Conservation (phyloP, 495 filamentous ascomycete species). For the Penicillium psychrofluorescens region DNA sequence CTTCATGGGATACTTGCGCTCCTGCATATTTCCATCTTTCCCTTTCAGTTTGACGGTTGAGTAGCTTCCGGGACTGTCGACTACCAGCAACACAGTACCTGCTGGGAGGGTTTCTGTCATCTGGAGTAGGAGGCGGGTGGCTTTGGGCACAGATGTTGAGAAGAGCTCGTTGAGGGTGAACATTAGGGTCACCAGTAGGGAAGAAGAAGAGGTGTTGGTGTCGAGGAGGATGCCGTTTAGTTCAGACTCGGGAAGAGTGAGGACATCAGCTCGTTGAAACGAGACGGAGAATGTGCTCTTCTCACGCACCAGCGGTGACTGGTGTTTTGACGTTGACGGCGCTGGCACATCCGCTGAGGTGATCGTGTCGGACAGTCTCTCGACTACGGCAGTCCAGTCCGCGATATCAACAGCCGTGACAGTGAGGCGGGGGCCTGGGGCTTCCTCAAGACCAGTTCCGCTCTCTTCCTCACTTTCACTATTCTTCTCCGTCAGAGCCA, state of each 20-base stretch:
- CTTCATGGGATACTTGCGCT: slow-evolving; percentile 83
- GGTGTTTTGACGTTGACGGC: slow-evolving; percentile 15
- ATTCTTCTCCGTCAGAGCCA: slow-evolving; percentile 10
- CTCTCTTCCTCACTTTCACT: not conserved
- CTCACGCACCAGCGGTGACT: slow-evolving; percentile 46
- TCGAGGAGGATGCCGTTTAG: slow-evolving; percentile 31
- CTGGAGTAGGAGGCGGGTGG: slow-evolving; percentile 65
- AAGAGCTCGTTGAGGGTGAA: slow-evolving; percentile 99
- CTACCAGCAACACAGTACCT: slow-evolving; percentile 69
- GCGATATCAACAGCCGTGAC: slow-evolving; percentile 74
- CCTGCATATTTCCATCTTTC: slow-evolving; percentile 22
- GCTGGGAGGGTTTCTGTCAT: slow-evolving; percentile 47
- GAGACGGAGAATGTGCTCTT: slow-evolving; percentile 27
- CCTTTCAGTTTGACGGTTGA: slow-evolving; percentile 61
- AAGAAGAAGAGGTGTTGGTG: slow-evolving; percentile 6
- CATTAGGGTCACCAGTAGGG: slow-evolving; percentile 68
- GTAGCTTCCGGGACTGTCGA: slow-evolving; percentile 91
- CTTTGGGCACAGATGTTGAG: slow-evolving; percentile 59
- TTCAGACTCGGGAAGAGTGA: slow-evolving; percentile 36
- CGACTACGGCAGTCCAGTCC: slow-evolving; percentile 59
- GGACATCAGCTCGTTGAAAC: slow-evolving; percentile 58
- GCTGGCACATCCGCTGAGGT: slow-evolving; percentile 23
- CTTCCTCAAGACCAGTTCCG: not conserved
- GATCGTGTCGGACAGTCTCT: slow-evolving; percentile 41
- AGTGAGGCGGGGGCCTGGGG: slow-evolving; percentile 23